phyloP scores from a whole-genome alignment of 192 early-diverging fungal genomes.

The Mortierella antarctica region DNA sequence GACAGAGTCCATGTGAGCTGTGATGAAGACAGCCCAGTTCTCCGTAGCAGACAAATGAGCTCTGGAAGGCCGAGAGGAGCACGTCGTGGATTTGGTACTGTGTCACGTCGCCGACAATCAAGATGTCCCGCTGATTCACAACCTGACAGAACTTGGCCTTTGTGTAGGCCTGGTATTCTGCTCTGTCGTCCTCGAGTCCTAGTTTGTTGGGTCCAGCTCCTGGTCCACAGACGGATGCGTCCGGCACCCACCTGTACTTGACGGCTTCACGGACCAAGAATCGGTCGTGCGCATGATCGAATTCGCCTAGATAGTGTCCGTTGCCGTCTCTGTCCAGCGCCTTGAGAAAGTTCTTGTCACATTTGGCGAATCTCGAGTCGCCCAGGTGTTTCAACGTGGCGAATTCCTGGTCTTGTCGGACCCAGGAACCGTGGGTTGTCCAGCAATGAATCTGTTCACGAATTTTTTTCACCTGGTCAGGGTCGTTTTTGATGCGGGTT shows the following conservation, averaged over 20 bases:
- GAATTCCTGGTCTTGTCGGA: slow-evolving; percentile 25
- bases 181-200: slow-evolving; percentile 28
- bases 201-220: slow-evolving; percentile 24
- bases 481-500: slow-evolving; percentile 18
- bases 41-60: slow-evolving; percentile 63
- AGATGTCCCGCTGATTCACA: slow-evolving; percentile 47
- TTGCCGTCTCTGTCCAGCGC: slow-evolving; percentile 38
- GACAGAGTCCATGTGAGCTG: slow-evolving; percentile 34
- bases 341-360: slow-evolving; percentile 47
- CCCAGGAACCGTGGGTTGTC: slow-evolving; percentile 39
- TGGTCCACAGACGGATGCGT: slow-evolving; percentile 38
- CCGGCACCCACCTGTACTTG: slow-evolving; percentile 43
- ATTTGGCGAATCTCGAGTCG: slow-evolving; percentile 43
- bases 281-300: slow-evolving; percentile 23
- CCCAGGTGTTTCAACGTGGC: slow-evolving; percentile 23
- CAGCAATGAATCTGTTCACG: slow-evolving; percentile 49
- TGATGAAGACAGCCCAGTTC: slow-evolving; percentile 63
- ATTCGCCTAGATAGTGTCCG: slow-evolving; percentile 45
- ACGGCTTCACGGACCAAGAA: slow-evolving; percentile 39
- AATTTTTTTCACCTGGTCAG: slow-evolving; percentile 11
- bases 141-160: slow-evolving; percentile 54
- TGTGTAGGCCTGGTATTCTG: slow-evolving; percentile 17
- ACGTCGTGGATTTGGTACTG: slow-evolving; percentile 68
- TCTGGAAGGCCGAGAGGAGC: slow-evolving; percentile 58
- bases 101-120: slow-evolving; percentile 62